Evolutionary conservation across 148 eudicot genomes (phyloP).

Genomic region (Selenicereus undatus): DNA sequence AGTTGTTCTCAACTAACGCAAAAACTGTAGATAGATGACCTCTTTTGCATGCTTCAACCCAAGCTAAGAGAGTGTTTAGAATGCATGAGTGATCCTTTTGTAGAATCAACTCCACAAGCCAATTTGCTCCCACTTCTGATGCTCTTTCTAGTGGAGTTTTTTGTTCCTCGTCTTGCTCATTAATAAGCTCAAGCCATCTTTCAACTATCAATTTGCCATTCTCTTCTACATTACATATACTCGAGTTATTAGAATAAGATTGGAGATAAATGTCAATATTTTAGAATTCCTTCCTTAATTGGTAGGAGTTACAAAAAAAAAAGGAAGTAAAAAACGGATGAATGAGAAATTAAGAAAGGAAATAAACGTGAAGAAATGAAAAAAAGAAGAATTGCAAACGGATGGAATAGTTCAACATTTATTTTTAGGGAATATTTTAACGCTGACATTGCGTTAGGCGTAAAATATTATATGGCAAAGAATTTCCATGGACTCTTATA

Average conservation of each 20-base stretch:
- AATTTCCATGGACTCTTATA: too few species aligned
- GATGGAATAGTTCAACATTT: too few species aligned
- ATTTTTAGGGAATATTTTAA: too few species aligned
- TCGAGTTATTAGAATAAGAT: not conserved
- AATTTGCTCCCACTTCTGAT: not conserved
- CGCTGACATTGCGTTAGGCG: too few species aligned
- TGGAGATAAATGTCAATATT: too few species aligned
- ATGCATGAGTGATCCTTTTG: slow-evolving; percentile 4
- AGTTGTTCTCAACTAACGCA: not conserved
- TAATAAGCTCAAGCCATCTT: not conserved
- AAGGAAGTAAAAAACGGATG: too few species aligned
- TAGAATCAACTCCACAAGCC: slow-evolving; percentile 14
- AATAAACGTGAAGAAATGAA: too few species aligned
- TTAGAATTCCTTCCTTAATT: too few species aligned
- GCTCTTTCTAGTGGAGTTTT: not conserved
- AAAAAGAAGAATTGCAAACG: too few species aligned
- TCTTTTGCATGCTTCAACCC: slow-evolving; percentile 15
- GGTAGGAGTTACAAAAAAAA: too few species aligned
- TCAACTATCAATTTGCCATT: not conserved
- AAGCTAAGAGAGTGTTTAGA: not conserved
- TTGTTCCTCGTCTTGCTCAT: not conserved
- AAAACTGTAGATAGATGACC: slow-evolving; percentile 8
- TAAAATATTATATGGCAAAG: too few species aligned
- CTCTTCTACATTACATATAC: not conserved
- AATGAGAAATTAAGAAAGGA: too few species aligned